A percentile compares a stretch with the other conserved stretches of the same genome.
Conservation (phyloP, 306 rosid species). For the Quercus parvula region DNA sequence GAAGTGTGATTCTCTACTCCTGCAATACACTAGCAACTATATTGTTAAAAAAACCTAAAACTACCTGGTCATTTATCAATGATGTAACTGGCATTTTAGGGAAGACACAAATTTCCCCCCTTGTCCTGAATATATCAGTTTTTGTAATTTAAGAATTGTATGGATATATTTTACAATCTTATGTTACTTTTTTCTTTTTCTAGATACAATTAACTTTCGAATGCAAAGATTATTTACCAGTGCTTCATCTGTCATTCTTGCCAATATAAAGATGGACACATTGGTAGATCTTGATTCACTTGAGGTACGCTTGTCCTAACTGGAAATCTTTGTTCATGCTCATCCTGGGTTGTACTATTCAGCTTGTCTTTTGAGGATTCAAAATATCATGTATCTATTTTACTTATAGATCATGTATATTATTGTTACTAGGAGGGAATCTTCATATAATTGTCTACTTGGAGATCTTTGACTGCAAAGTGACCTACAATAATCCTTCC, state of each 20-base stretch:
- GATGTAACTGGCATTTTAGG: neutral
- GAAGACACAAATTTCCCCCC: neutral
- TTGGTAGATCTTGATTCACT: constrained; percentile 66
- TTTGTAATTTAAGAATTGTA: neutral
- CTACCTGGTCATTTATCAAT: neutral
- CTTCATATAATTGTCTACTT: neutral
- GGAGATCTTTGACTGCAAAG: neutral
- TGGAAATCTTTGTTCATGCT: neutral
- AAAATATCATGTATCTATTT: neutral
- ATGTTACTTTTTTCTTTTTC: neutral
- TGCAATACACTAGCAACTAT: neutral
- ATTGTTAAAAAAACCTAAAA: neutral
- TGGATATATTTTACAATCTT: neutral
- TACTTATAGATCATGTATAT: constrained; percentile 6
- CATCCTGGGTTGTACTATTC: constrained; percentile 6
- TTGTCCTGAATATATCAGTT: neutral
- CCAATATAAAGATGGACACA: constrained; percentile 53
- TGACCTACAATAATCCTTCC: constrained; percentile 5
- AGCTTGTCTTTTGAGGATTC: neutral
- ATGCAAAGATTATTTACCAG: constrained; percentile 57
- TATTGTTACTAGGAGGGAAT: neutral
- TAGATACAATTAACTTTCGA: constrained; percentile 62
- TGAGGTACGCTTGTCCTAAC: constrained; percentile 49
- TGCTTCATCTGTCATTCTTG: constrained; percentile 60
- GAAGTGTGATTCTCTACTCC: neutral